Evolutionary conservation across 2,329 filamentous ascomycete species (phyloP), one percentile per base, ranked within the genome.

Genomic region (Diaporthe ampelina): DNA sequence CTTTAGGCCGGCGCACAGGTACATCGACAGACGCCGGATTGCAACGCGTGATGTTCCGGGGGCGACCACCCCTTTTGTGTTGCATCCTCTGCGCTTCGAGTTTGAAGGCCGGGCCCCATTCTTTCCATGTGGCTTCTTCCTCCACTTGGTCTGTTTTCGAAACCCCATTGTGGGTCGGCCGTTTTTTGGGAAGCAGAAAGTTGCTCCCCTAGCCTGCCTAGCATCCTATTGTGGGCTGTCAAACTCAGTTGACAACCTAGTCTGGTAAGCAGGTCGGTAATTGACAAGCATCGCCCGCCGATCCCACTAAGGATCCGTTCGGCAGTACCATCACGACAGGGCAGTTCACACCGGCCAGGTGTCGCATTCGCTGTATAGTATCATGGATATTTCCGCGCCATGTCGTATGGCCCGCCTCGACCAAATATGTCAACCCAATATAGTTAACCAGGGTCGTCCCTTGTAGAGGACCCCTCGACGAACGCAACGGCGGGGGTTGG

Each of bases 1-100:
- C 61, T 50, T 24, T 50, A n/a, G 43, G 17, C 29, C 45, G 21
- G 24, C 63, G 45, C 45, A 67, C 63, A 67, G 63, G 63, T 52
- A 67, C 63, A 52, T 67, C 45, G 43, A 67, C 63, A 52, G 63
- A 67, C 4, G 43, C 63, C 63, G 63, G 63, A 26, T 67, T 67
- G 63, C 63, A 67, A 67, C 63, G 63, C 63, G 21, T 67, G 45
- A 67, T 37, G 63, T 52, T 26, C 63, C 45, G 63, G 63, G 61
- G 45, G 8, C 29, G 15, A 17, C 29, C 21, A 52, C 29, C 63
- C 63, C 63, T 52, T 67, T 67, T 35, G 21, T 52, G 45, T 19
- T 67, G 63, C 63, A 67, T 52, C 29, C 45, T 29, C 43, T 52
- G 61, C 61, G 32, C 43, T 52, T 37, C 21, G 52, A 19, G 63